Base-by-base conservation (phyloP, 495 filamentous ascomycete genomes). In the Aspergillus hancockii region DNA sequence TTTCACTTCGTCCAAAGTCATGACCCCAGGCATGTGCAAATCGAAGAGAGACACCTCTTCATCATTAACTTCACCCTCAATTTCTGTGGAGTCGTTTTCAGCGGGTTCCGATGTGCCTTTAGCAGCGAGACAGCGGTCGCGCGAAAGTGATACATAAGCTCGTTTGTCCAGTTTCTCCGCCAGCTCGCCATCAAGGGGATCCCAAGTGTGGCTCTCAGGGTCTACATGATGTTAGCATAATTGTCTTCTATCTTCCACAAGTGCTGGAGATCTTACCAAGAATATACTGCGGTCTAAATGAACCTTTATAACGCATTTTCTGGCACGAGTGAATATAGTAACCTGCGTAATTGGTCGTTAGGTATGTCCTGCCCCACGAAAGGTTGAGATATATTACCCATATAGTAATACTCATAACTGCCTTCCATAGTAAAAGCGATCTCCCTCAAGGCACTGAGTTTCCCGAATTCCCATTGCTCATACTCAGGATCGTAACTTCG, bases 271-370 rank as follows among this genome's bases (percentile, higher is more conserved):
- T 19, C 74, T 64, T 57, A 84, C 82, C 86, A 28, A 98, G 81
- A 18, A 98, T 79, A 61, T 91, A 88, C 66, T 93, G 88, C 0
- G 94, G 93, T 13, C 78, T 75, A 73, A 91, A 98, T 43, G 90
- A 84, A 57, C 85, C 92, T 75, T 98, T 98, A 79, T 98, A 98
- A 59, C 83, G 79, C 90, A 92, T 91, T 66, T 93, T 92, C 43
- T 80, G 75, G 66, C 88, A 91, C 28, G 73, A 78, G 58, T 88
- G 88, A 54, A 91, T 90, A 61, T 90, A 90, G 71, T 81, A 90
- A 12, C 85, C 85, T 87, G 41, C 12, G 36, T 12, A 51, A 7
- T 41, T 49, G 28, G 18, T 63, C 53, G 57, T 40, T 34, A 51
- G 25, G 28, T 22, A 18, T 34, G 4, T 25, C 19, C 16, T 4